These are phyloP conservation scores for Colletotrichum eremochloae DNA, from an alignment of 2,329 filamentous ascomycete genomes.

Conservation along the genomic window DNA sequence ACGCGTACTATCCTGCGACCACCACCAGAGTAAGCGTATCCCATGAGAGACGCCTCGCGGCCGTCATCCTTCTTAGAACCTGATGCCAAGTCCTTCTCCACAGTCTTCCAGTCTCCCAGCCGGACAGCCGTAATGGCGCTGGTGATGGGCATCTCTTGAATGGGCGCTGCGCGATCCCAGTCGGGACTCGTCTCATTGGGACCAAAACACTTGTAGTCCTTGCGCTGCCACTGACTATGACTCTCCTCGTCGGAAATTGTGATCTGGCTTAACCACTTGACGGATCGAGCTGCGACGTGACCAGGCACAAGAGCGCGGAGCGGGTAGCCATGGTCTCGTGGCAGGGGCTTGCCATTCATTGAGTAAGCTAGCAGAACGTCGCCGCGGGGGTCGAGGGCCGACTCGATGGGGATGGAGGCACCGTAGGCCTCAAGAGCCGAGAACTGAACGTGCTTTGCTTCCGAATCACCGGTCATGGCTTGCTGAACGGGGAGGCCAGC, in stretches of 20 bases:
- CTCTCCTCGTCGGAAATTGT: slow-evolving; percentile 76
- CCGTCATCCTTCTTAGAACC: background rate
- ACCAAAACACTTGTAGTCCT: slow-evolving; percentile 78
- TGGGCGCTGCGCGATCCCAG: slow-evolving; percentile 73
- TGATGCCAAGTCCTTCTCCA: background rate
- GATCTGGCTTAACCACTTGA: slow-evolving; percentile 78
- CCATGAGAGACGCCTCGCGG: slow-evolving; percentile 60
- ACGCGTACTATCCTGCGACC: slow-evolving; percentile 76
- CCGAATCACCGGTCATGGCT: slow-evolving; percentile 52
- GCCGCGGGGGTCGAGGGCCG: slow-evolving; percentile 69
- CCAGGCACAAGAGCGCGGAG: slow-evolving; percentile 74
- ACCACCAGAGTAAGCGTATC: slow-evolving; percentile 78
- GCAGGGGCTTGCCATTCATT: slow-evolving; percentile 75
- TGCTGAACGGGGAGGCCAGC: slow-evolving; percentile 63
- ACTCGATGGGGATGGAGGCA: slow-evolving; percentile 71
- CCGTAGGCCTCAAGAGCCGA: slow-evolving; percentile 71
- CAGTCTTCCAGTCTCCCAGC: slow-evolving; percentile 54
- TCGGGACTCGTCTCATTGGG: slow-evolving; percentile 72
- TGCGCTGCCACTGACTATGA: slow-evolving; percentile 73
- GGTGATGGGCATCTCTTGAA: slow-evolving; percentile 78
- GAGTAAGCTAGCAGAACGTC: slow-evolving; percentile 76
- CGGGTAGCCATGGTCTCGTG: slow-evolving; percentile 76
- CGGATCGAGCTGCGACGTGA: slow-evolving; percentile 74
- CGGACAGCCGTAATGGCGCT: slow-evolving; percentile 71
- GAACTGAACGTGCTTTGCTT: slow-evolving; percentile 68